Evolutionary conservation across 495 filamentous ascomycete species (phyloP).

Genomic region (Aspergillus funiculosus): DNA sequence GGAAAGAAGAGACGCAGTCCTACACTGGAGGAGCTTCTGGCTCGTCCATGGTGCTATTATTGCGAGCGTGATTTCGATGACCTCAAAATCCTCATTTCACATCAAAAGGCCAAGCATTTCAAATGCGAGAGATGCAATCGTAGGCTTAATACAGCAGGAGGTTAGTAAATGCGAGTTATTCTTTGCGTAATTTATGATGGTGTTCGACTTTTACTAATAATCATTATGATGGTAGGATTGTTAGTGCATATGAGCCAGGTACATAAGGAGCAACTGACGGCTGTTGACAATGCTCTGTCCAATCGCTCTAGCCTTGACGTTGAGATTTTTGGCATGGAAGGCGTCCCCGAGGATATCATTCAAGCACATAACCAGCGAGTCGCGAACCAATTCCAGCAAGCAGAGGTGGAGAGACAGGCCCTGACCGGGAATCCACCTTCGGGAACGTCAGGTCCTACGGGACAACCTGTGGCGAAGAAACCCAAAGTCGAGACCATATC

Average conservation of each 20-base stretch:
- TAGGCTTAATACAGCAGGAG: slow-evolving; percentile 89
- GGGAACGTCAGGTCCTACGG: slow-evolving; percentile 46
- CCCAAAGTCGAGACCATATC: slow-evolving; percentile 70
- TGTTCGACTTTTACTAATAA: slow-evolving; percentile 4
- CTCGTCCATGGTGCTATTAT: slow-evolving; percentile 96
- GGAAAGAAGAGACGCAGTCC: slow-evolving; percentile 57
- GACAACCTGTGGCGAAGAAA: slow-evolving; percentile 64
- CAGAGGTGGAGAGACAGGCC: slow-evolving; percentile 73
- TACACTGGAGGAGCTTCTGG: slow-evolving; percentile 78
- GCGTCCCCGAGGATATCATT: slow-evolving; percentile 81
- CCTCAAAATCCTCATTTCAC: slow-evolving; percentile 87
- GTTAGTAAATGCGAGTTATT: slow-evolving; percentile 41
- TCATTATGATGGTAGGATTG: slow-evolving; percentile 53
- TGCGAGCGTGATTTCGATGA: slow-evolving; percentile 99
- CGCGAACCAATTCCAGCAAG: slow-evolving; percentile 72
- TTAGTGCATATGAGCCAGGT: slow-evolving; percentile 97
- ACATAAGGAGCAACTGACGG: slow-evolving; percentile 82
- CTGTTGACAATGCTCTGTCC: slow-evolving; percentile 85
- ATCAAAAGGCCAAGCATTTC: slow-evolving; percentile 98
- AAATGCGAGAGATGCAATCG: slow-evolving; percentile 88
- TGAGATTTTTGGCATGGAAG: slow-evolving; percentile 98
- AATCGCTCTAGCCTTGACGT: slow-evolving; percentile 78
- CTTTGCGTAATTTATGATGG: not conserved
- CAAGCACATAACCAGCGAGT: slow-evolving; percentile 80
- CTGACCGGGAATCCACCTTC: slow-evolving; percentile 77